Conservation (phyloP, 345 rosid species). For the Rhodamnia argentea region DNA sequence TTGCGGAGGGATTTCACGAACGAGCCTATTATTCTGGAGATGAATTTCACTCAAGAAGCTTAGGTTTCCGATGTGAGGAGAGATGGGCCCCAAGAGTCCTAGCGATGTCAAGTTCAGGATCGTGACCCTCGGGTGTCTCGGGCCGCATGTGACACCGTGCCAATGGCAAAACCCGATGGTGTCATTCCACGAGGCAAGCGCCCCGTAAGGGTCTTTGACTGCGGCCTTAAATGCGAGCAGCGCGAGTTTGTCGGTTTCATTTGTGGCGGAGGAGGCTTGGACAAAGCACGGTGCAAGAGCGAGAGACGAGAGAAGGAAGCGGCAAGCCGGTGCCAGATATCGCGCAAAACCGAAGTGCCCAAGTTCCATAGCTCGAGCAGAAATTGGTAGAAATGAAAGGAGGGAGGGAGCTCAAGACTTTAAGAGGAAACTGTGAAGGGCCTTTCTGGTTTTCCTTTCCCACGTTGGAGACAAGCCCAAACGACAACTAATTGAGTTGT, state of each 20-base stretch:
- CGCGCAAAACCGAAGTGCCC: accelerated
- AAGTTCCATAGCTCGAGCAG: neutral
- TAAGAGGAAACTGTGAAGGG: neutral
- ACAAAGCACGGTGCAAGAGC: neutral
- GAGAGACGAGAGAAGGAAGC: neutral
- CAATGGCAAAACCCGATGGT: neutral
- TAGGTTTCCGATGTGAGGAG: neutral
- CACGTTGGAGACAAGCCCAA: too few species aligned
- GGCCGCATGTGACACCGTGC: neutral
- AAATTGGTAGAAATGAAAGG: neutral
- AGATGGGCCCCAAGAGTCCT: neutral
- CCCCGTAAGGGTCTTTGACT: neutral
- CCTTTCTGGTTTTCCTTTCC: neutral
- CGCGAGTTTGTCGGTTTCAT: neutral
- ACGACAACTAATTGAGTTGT: too few species aligned
- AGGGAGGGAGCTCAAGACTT: neutral
- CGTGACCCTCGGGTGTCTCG: neutral
- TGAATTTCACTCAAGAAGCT: neutral
- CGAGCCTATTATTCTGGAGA: neutral
- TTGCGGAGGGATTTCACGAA: neutral
- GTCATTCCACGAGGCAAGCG: neutral
- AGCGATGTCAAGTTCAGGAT: accelerated
- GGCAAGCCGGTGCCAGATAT: accelerated
- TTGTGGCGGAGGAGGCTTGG: neutral
- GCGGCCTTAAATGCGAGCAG: neutral